Evolutionary conservation across 2,329 filamentous ascomycete genomes (phyloP).

Genomic region (Diaporthe citriasiana): DNA sequence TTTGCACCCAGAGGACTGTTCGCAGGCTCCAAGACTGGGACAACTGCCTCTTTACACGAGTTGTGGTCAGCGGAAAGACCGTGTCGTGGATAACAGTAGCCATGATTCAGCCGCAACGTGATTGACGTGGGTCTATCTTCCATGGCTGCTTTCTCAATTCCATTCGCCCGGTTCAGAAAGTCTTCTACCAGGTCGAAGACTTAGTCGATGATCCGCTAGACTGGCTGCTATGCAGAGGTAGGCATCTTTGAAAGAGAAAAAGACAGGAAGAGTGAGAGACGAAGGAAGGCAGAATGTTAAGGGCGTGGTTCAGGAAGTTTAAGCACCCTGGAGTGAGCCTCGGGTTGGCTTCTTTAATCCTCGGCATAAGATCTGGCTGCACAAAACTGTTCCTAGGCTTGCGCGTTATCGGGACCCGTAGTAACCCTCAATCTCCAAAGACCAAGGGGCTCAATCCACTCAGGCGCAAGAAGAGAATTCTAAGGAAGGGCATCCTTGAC

Average conservation of each 20-base stretch:
- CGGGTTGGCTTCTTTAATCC: neutral
- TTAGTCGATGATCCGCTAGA: neutral
- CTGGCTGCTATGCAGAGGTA: no score
- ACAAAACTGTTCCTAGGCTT: neutral
- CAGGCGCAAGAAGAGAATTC: neutral
- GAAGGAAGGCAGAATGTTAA: no score
- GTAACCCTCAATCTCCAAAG: neutral
- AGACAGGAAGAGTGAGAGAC: neutral
- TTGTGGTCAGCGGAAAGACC: neutral
- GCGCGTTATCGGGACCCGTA: neutral
- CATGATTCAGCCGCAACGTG: conserved; percentile 29
- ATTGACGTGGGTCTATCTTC: neutral
- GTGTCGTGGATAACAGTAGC: neutral
- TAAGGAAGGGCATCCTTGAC: conserved; percentile 12
- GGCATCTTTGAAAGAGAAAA: neutral
- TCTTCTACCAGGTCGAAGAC: neutral
- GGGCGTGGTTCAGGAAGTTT: neutral
- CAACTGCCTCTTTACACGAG: neutral
- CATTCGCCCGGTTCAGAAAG: neutral
- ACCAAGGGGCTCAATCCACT: conserved; percentile 28
- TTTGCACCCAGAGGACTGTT: neutral
- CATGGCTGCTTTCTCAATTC: neutral
- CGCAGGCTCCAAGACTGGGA: neutral
- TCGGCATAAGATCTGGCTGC: neutral
- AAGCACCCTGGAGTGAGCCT: neutral